A percentile compares a stretch with the other conserved stretches of the same genome.
Evolutionary conservation across 2,329 filamentous ascomycete species (phyloP).

Genomic region (Clonostachys chloroleuca): DNA sequence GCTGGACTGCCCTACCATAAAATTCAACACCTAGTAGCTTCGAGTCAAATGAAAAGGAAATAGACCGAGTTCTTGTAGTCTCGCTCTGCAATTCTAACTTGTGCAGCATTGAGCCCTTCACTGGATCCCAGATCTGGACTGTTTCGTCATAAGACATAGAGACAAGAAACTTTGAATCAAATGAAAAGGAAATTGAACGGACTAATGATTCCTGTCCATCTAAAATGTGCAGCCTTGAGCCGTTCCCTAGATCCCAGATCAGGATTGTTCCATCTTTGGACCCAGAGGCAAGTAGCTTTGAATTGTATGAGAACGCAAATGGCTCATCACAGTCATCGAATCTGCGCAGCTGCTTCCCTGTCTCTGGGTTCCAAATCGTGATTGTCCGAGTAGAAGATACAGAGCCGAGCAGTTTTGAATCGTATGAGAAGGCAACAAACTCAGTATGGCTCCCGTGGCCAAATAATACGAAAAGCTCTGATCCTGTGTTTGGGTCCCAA

Average conservation of each 20-base stretch:
- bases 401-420: slow-evolving; percentile 3
- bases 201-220: too few relatives aligned
- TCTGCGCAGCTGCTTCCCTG: too few relatives aligned
- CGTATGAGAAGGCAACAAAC: neutral
- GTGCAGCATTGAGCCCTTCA: too few relatives aligned
- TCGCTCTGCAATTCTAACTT: too few relatives aligned
- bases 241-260: too few relatives aligned
- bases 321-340: neutral
- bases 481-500: neutral
- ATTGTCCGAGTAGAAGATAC: slow-evolving; percentile 3
- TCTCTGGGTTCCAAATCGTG: slow-evolving; percentile 7
- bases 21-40: neutral
- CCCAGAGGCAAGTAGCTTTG: neutral
- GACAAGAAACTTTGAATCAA: neutral
- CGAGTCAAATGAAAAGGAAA: neutral
- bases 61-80: too few relatives aligned
- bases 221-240: too few relatives aligned
- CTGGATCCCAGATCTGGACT: slow-evolving; percentile 2
- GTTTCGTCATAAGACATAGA: neutral
- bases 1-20: neutral
- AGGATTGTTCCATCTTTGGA: neutral
- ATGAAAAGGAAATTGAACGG: neutral
- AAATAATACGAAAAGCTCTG: neutral
- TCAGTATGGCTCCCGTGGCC: neutral
- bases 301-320: neutral